phyloP scores from a whole-genome alignment of 768 basidiomycete species.

The Bullera alba region DNA sequence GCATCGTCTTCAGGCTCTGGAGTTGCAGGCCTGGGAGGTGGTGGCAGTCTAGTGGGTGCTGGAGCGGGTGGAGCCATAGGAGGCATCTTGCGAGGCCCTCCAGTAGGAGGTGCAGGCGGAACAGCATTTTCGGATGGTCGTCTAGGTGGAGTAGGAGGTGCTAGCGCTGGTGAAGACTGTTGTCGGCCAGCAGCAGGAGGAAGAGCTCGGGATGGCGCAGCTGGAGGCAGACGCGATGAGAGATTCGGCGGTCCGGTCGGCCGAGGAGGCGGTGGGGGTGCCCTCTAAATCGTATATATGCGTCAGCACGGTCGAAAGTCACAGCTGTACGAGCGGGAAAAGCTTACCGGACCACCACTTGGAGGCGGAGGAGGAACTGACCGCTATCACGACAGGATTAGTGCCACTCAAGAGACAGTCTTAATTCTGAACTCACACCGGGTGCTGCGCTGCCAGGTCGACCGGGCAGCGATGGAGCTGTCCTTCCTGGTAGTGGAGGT shows the following conservation, averaged over 20 bases:
- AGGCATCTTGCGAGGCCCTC: conserved; percentile 1
- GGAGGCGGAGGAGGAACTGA: conserved; percentile 5
- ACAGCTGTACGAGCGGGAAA: not conserved
- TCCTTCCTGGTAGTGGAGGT: conserved; percentile 10
- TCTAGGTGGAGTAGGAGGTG: not conserved
- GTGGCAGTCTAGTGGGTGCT: conserved; percentile 13
- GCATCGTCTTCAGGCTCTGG: conserved; percentile 25
- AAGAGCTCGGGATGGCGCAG: conserved; percentile 6
- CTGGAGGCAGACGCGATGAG: conserved; percentile 11
- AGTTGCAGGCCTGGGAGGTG: conserved; percentile 19
- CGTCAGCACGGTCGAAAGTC: no score
- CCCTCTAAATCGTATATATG: conserved; percentile 6
- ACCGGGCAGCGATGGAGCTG: conserved; percentile 18
- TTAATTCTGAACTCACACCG: conserved; percentile 15
- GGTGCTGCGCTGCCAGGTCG: conserved; percentile 13
- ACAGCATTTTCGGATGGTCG: not conserved
- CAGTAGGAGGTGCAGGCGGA: conserved; percentile 14
- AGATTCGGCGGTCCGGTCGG: conserved; percentile 19
- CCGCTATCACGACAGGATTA: not conserved
- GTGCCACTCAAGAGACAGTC: not conserved
- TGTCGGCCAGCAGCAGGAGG: not conserved
- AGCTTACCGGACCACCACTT: conserved; percentile 6
- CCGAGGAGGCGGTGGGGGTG: conserved; percentile 21
- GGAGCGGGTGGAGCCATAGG: conserved; percentile 1
- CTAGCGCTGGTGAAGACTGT: not conserved